Conservation (phyloP, 1,284 basidiomycete genomes). For the Violaceomyces palustris region DNA sequence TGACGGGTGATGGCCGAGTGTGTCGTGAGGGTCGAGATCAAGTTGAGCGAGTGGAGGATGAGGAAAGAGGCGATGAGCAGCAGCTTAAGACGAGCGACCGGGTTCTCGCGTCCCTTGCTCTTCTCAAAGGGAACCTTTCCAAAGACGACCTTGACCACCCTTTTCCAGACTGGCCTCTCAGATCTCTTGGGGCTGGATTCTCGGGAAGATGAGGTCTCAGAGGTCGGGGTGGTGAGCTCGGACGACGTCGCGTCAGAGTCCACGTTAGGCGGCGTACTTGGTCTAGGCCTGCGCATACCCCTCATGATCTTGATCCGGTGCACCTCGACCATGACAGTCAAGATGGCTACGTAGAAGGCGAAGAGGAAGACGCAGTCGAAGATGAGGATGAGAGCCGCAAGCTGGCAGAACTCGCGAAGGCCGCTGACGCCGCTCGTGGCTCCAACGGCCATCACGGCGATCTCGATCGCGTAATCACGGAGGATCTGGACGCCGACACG, state of each 20-base stretch:
- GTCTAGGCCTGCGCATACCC: constrained; percentile 50
- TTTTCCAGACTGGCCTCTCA: constrained; percentile 32
- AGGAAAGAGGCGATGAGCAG: constrained; percentile 63
- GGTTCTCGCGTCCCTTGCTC: constrained; percentile 61
- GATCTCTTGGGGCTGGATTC: constrained; percentile 18
- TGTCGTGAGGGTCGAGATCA: constrained; percentile 83
- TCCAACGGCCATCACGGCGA: constrained; percentile 80
- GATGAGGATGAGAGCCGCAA: constrained; percentile 78
- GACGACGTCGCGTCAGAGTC: constrained; percentile 37
- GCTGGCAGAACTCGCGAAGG: constrained; percentile 86
- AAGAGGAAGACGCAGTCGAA: constrained; percentile 84
- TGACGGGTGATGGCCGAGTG: constrained; percentile 64
- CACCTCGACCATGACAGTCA: constrained; percentile 88
- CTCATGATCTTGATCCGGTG: constrained; percentile 61
- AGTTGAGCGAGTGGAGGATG: constrained; percentile 62
- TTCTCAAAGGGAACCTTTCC: constrained; percentile 60
- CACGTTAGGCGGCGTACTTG: constrained; percentile 40
- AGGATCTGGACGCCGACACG: constrained; percentile 76
- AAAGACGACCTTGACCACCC: constrained; percentile 29
- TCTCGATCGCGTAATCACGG: constrained; percentile 86
- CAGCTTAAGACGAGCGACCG: constrained; percentile 82
- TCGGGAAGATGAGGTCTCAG: constrained; percentile 22
- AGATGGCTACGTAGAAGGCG: constrained; percentile 81
- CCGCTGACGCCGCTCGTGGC: constrained; percentile 83
- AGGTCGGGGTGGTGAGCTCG: constrained; percentile 33